These are phyloP conservation scores for Neophaeococcomyces aloes DNA, from an alignment of 2,329 filamentous ascomycete genomes.

Conservation along the genomic window DNA sequence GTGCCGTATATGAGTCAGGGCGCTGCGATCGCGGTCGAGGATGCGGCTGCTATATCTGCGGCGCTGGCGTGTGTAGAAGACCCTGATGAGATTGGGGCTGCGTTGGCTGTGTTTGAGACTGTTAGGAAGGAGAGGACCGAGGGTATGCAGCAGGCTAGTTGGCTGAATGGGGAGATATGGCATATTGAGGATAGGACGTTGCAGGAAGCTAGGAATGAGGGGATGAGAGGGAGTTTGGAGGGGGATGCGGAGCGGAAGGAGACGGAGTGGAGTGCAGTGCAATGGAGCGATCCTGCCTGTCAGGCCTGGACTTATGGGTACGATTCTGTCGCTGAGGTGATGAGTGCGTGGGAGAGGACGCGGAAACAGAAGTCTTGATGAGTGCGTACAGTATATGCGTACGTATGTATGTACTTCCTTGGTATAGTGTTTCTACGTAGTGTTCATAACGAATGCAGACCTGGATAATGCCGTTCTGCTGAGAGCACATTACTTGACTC, in stretches of 20 bases:
- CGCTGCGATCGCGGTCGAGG: constrained; percentile 37
- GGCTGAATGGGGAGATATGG: constrained; percentile 40
- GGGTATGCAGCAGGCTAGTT: constrained; percentile 36
- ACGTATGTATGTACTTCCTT: too few relatives aligned
- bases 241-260: constrained; percentile 30
- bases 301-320: constrained; percentile 42
- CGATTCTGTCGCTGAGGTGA: constrained; percentile 34
- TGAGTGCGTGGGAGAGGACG: constrained; percentile 23
- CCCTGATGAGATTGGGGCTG: constrained; percentile 22
- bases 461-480: too few relatives aligned
- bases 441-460: too few relatives aligned
- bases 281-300: constrained; percentile 40
- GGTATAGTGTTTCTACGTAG: too few relatives aligned
- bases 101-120: constrained; percentile 30
- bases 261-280: constrained; percentile 32
- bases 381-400: too few relatives aligned
- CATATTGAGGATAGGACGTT: constrained; percentile 37
- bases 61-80: constrained; percentile 11
- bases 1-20: constrained; percentile 36
- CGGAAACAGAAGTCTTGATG: neutral
- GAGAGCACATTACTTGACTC: too few relatives aligned
- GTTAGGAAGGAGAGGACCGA: constrained; percentile 28
- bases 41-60: constrained; percentile 30
- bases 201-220: constrained; percentile 34
- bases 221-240: constrained; percentile 29